Conservation (phyloP, 306 rosid genomes). For the Quercus agrifolia region DNA sequence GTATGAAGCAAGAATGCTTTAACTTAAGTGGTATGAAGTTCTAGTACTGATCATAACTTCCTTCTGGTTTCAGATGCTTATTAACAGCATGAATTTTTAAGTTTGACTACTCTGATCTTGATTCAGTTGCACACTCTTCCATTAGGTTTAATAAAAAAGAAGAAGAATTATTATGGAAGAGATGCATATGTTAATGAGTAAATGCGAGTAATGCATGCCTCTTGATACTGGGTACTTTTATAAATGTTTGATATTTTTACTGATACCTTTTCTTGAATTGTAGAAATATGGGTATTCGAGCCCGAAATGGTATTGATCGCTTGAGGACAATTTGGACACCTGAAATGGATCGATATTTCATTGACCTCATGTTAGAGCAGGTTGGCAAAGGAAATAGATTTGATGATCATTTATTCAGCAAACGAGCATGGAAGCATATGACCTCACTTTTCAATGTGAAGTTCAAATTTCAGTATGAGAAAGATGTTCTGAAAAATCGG, state of each 20-base stretch:
- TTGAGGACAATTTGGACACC: conserved; percentile 78
- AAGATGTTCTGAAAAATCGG: conserved; percentile 71
- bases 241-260: background rate
- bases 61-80: background rate
- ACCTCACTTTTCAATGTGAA: conserved; percentile 52
- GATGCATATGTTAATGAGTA: background rate
- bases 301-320: conserved; percentile 42
- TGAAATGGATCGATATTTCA: conserved; percentile 72
- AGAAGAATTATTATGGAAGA: background rate
- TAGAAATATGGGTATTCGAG: conserved; percentile 39
- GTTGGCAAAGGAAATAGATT: conserved; percentile 43
- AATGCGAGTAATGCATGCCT: background rate
- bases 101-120: background rate
- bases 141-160: background rate
- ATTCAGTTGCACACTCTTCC: background rate
- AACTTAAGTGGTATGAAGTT: background rate
- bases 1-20: background rate
- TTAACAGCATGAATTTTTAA: background rate
- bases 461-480: conserved; percentile 69
- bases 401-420: conserved; percentile 70
- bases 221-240: background rate
- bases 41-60: background rate
- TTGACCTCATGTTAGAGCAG: conserved; percentile 70
- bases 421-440: conserved; percentile 71
- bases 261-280: conserved; percentile 4